These are phyloP conservation scores for Septoria petroselini DNA, from an alignment of 2,329 filamentous ascomycete genomes.

Conservation along the genomic window DNA sequence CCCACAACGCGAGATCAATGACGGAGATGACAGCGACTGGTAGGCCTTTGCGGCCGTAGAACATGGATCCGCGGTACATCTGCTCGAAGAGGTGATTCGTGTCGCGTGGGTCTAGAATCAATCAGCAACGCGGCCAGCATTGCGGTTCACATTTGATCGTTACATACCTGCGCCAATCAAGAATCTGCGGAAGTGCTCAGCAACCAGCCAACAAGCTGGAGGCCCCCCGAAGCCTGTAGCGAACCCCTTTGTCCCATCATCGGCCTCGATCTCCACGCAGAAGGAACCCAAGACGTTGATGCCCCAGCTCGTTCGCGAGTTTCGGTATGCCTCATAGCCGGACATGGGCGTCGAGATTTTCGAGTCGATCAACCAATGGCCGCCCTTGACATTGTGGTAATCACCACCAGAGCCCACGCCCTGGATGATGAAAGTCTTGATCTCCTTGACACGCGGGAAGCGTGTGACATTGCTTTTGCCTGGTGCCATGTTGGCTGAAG, in stretches of 20 bases:
- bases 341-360: conserved; percentile 92
- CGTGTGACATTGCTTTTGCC: conserved; percentile 44
- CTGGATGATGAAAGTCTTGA: conserved; percentile 69
- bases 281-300: conserved; percentile 95
- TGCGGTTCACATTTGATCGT: not conserved
- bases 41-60: conserved; percentile 90
- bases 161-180: conserved; percentile 67
- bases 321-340: conserved; percentile 80
- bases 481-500: conserved; percentile 27
- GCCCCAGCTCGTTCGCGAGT: conserved; percentile 86
- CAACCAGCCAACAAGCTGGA: conserved; percentile 88
- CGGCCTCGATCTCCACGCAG: conserved; percentile 82
- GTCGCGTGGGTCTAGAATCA: conserved; percentile 70
- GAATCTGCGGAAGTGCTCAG: conserved; percentile 92
- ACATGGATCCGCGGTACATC: conserved; percentile 95
- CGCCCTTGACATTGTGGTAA: conserved; percentile 84
- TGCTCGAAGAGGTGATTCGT: conserved; percentile 92
- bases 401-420: conserved; percentile 66
- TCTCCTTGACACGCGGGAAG: conserved; percentile 73
- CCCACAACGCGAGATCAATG: conserved; percentile 90
- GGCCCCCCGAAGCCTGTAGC: conserved; percentile 92
- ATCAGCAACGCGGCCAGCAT: conserved; percentile 19
- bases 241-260: conserved; percentile 88
- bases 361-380: conserved; percentile 79
- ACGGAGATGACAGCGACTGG: conserved; percentile 89